Evolutionary conservation across 768 basidiomycete genomes (phyloP).

Genomic region (Coprinellus micaceus): DNA sequence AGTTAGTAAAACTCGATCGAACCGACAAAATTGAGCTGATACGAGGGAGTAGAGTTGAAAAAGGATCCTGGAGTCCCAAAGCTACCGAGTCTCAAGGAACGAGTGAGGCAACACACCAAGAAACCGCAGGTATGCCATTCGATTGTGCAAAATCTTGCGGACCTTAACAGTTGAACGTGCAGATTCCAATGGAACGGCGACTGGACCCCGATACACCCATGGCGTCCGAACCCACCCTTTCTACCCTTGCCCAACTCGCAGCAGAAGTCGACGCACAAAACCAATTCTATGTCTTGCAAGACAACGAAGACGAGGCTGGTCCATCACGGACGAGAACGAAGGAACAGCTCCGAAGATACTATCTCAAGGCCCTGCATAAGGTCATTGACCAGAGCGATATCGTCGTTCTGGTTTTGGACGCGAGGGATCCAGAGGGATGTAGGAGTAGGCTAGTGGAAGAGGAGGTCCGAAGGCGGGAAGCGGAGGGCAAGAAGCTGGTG

Average conservation of each 20-base stretch:
- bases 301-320: constrained; percentile 26
- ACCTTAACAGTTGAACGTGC: neutral
- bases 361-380: constrained; percentile 78
- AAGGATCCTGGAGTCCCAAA: constrained; percentile 89
- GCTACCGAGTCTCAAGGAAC: constrained; percentile 66
- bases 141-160: neutral
- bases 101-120: constrained; percentile 42
- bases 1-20: constrained; percentile 26
- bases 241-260: constrained; percentile 54
- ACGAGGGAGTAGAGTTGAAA: constrained; percentile 57
- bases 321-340: constrained; percentile 47
- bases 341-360: constrained; percentile 68
- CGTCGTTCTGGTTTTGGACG: constrained; percentile 85
- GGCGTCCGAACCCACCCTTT: constrained; percentile 71
- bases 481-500: constrained; percentile 87
- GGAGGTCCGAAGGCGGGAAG: constrained; percentile 81
- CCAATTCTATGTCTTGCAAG: neutral
- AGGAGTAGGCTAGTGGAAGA: constrained; percentile 91
- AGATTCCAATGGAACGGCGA: constrained; percentile 25
- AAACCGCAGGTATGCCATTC: constrained; percentile 29
- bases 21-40: constrained; percentile 1
- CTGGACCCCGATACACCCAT: constrained; percentile 59
- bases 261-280: constrained; percentile 27
- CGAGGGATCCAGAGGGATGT: constrained; percentile 92
- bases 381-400: constrained; percentile 94